Evolutionary conservation across 495 filamentous ascomycete species (phyloP).

Genomic region (Daldinia concentrica): DNA sequence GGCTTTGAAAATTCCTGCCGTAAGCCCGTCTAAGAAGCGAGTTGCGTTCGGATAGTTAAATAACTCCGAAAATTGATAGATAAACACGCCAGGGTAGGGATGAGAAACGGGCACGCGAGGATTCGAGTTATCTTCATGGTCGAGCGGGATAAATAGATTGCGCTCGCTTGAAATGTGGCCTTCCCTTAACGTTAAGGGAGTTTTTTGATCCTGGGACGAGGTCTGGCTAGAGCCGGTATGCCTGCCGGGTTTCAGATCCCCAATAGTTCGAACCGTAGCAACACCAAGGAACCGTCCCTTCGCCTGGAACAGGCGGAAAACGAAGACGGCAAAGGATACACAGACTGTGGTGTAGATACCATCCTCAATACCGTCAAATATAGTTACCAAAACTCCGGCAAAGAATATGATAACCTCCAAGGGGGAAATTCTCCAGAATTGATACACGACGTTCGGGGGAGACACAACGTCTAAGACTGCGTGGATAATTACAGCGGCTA

Average conservation of each 20-base stretch:
- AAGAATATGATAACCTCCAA: conserved; percentile 63
- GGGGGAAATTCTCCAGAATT: conserved; percentile 62
- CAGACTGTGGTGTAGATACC: conserved; percentile 61
- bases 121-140: conserved; percentile 56
- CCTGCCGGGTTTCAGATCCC: conserved; percentile 49
- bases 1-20: conserved; percentile 53
- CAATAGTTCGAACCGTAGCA: conserved; percentile 54
- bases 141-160: conserved; percentile 55
- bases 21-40: conserved; percentile 58
- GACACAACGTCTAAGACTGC: conserved; percentile 62
- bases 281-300: conserved; percentile 46
- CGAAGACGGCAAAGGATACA: conserved; percentile 54
- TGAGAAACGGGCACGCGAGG: conserved; percentile 48
- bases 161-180: conserved; percentile 33
- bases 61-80: conserved; percentile 62
- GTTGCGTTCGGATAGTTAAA: conserved; percentile 64
- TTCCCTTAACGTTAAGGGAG: conserved; percentile 2
- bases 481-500: conserved; percentile 63
- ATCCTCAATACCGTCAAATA: conserved; percentile 62
- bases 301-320: conserved; percentile 47
- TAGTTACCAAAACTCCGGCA: conserved; percentile 60
- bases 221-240: conserved; percentile 30
- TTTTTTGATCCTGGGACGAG: conserved; percentile 19
- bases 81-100: conserved; percentile 60
- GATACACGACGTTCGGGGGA: conserved; percentile 57